Percentiles rank a stretch among this genome's conserved stretches.
Evolutionary conservation across 805 yeast species (phyloP).

Genomic region (Cyberlindnera nakhonratchasimensis): DNA sequence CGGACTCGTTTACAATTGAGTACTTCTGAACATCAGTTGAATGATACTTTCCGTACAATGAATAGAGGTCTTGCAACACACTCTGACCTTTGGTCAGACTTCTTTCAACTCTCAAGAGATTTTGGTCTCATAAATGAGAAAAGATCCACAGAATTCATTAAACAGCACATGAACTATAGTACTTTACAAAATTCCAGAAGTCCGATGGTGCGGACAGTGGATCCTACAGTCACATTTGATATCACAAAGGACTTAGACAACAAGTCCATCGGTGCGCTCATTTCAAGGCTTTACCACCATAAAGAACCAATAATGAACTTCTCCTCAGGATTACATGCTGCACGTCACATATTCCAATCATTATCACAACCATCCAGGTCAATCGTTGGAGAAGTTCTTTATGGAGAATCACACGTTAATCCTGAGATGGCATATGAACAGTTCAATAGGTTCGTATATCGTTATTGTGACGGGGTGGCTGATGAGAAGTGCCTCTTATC

Average conservation of each 20-base stretch:
- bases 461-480: conserved; percentile 27
- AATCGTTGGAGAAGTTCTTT: conserved; percentile 22
- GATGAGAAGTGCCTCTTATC: conserved; percentile 36
- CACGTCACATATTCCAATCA: conserved; percentile 22
- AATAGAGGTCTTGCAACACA: background rate
- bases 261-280: conserved; percentile 14
- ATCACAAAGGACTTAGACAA: conserved; percentile 13
- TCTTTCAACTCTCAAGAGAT: conserved; percentile 9
- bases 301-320: conserved; percentile 5
- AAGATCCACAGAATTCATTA: conserved; percentile 3
- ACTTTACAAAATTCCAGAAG: conserved; percentile 1
- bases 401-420: conserved; percentile 32
- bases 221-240: background rate
- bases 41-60: background rate
- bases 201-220: conserved; percentile 1
- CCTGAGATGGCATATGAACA: conserved; percentile 31
- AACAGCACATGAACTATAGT: conserved; percentile 4
- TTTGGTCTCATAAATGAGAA: conserved; percentile 1
- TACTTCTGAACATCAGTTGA: conserved; percentile 3
- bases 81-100: conserved; percentile 11
- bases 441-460: conserved; percentile 23
- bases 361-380: conserved; percentile 18
- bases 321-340: conserved; percentile 17
- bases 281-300: conserved; percentile 16
- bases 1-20: conserved; percentile 2